Conservation (phyloP, 345 rosid species). For the Eucalyptus sp. region DNA sequence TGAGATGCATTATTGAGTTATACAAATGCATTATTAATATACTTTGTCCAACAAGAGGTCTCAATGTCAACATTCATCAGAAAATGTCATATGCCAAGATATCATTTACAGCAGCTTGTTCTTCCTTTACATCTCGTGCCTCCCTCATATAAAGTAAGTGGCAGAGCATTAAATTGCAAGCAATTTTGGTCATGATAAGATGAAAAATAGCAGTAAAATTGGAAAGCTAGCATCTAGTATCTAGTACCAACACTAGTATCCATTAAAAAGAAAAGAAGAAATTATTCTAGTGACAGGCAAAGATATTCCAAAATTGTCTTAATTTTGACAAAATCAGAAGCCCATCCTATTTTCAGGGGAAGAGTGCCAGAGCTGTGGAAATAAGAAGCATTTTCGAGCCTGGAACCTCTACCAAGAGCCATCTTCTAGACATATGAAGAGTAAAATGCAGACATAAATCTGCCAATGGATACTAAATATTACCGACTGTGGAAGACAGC, state of each 20-base stretch:
- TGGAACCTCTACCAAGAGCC: not conserved
- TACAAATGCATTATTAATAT: not conserved
- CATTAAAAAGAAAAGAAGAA: not conserved
- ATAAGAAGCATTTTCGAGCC: not conserved
- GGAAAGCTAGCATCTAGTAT: not conserved
- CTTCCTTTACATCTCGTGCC: not conserved
- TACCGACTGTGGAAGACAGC: conserved; percentile 76
- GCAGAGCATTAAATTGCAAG: not conserved
- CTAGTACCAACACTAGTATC: not conserved
- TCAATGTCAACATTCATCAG: not conserved
- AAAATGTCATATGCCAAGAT: not conserved
- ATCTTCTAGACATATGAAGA: not conserved
- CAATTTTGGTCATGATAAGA: not conserved
- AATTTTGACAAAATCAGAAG: not conserved
- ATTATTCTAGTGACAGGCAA: not conserved
- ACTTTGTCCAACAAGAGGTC: not conserved
- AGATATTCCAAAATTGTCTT: not conserved
- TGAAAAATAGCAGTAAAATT: not conserved
- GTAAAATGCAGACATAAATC: not conserved
- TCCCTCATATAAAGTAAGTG: not conserved
- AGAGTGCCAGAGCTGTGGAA: not conserved
- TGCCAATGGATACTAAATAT: not conserved
- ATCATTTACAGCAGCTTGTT: not conserved
- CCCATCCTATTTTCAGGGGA: not conserved
- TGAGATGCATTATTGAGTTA: not conserved